Evolutionary conservation across 2,329 filamentous ascomycete genomes (phyloP), one percentile per base, ranked within the genome.

Genomic region (Aspergillus fumigatus): DNA sequence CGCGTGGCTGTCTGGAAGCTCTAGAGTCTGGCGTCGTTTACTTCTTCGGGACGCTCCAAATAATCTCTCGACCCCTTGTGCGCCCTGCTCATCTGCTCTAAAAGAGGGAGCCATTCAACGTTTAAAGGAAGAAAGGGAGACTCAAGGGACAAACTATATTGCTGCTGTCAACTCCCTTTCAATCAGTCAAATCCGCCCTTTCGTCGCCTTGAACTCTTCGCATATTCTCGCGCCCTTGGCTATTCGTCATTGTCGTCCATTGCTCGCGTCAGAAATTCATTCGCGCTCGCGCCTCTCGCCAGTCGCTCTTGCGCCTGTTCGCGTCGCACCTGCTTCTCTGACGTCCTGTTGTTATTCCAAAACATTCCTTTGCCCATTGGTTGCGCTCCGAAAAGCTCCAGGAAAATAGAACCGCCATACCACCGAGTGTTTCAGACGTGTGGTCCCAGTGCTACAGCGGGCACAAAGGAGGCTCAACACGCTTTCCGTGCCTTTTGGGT

Each of bases 351-450:
- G 55, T 55, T 59, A 59, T 48, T 55, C 58, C 69, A 67, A 70
- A 70, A 70, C 68, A 70, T 69, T 69, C 67, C 63, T 59, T 38
- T 55, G 55, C 55, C 47, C 38, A 52, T 52, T 47, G 41, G 54
- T 57, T 60, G 62, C 58, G 54, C 48, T 57, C 57, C 52, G 47
- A 57, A 49, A 57, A 55, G 52, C 56, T 52, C 52, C 51, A 32
- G 48, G 50, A 51, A 40, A 47, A 38, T 26, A 49, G 43, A 50
- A 51, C 53, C 52, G 41, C 29, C 38, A 48, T 53, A 56, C 56
- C 41, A 53, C 41, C 52, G 48, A 57, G 29, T 55, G 57, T 59
- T 55, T 63, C 51, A 57, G 56, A 53, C 59, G 59, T 54, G 60
- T 59, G 57, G 57, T 52, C 14, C 32, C 59, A 50, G 51, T 57